A percentile compares a stretch with the other conserved stretches of the same genome.
These are phyloP conservation scores for Saussurea involucrata DNA, from an alignment of 129 eudicot genomes.

Conservation along the genomic window DNA sequence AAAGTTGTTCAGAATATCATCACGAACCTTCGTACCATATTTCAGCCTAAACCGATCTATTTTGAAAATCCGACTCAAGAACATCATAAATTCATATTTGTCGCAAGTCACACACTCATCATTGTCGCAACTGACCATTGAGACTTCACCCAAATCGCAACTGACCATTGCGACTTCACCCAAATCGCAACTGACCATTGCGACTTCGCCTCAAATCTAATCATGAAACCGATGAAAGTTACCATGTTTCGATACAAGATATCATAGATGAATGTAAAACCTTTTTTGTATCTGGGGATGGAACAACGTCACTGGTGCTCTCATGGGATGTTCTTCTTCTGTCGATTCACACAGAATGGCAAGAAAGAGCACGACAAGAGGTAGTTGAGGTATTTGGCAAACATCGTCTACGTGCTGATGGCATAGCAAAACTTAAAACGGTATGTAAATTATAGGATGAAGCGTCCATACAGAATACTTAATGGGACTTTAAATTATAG, in stretches of 20 bases:
- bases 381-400: constrained; percentile 24
- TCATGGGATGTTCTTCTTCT: constrained; percentile 32
- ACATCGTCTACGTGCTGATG: constrained; percentile 18
- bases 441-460: constrained; percentile 5
- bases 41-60: too few relatives aligned
- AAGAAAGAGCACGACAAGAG: constrained; percentile 35
- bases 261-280: constrained; percentile 39
- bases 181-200: too few relatives aligned
- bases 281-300: constrained; percentile 35
- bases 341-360: constrained; percentile 38
- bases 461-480: not conserved
- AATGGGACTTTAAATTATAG: too few relatives aligned
- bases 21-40: too few relatives aligned
- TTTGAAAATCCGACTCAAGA: too few relatives aligned
- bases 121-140: too few relatives aligned
- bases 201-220: too few relatives aligned
- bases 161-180: too few relatives aligned
- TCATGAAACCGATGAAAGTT: constrained; percentile 1
- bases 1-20: too few relatives aligned
- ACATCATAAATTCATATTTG: too few relatives aligned
- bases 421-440: constrained; percentile 31
- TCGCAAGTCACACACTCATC: too few relatives aligned
- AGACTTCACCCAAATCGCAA: too few relatives aligned
- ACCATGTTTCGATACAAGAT: constrained; percentile 31
- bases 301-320: constrained; percentile 30